A percentile compares a stretch with the other conserved stretches of the same genome.
Evolutionary conservation across 108 stramenopile species (phyloP).

Genomic region (Skeletonema menzelii): DNA sequence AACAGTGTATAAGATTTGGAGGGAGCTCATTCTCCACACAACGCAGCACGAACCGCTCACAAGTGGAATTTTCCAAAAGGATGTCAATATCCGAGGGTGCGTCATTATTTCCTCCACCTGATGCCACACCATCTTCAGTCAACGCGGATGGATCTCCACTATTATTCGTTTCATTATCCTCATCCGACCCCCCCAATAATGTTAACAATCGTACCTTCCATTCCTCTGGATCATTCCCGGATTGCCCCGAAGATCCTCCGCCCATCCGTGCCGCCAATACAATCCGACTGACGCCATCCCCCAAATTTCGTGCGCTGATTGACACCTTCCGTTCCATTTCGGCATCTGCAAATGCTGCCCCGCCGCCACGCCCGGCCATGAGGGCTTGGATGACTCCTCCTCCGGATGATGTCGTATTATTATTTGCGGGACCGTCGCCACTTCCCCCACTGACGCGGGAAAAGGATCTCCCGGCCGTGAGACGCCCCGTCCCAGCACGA

Average conservation of each 20-base stretch:
- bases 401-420: slow-evolving; percentile 4
- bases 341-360: slow-evolving; percentile 54
- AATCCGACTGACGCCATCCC: slow-evolving; percentile 79
- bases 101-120: neutral
- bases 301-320: slow-evolving; percentile 72
- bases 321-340: slow-evolving; percentile 79
- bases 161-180: slow-evolving; percentile 6
- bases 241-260: slow-evolving; percentile 14
- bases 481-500: neutral
- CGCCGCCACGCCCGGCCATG: slow-evolving; percentile 38
- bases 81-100: slow-evolving; percentile 58
- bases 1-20: slow-evolving; percentile 94
- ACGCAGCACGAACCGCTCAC: slow-evolving; percentile 80
- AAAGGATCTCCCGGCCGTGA: neutral
- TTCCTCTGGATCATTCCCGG: slow-evolving; percentile 32
- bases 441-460: neutral
- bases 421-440: slow-evolving; percentile 1
- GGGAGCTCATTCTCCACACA: slow-evolving; percentile 94
- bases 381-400: slow-evolving; percentile 46
- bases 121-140: slow-evolving; percentile 7
- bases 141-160: neutral
- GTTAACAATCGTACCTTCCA: slow-evolving; percentile 74
- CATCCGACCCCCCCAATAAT: slow-evolving; percentile 69
- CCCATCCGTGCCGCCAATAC: slow-evolving; percentile 71
- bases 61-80: slow-evolving; percentile 64